These are phyloP conservation scores for Stentor coeruleus DNA, from an alignment of 73 alveolate species.

Conservation along the genomic window DNA sequence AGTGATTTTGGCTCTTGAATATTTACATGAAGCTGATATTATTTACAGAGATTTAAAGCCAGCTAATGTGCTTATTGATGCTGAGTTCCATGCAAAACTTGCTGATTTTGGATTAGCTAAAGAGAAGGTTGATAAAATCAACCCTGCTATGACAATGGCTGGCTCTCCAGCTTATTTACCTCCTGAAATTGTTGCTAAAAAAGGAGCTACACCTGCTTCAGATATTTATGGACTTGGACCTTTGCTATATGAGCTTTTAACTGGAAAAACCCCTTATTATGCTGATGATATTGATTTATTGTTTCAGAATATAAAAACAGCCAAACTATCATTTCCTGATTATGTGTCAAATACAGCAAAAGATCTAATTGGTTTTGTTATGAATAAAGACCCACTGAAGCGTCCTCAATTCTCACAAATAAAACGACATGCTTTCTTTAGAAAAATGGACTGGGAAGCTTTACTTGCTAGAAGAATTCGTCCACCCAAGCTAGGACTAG, in stretches of 20 bases:
- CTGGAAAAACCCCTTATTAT: constrained; percentile 73
- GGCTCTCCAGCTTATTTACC: constrained; percentile 98
- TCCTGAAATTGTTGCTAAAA: constrained; percentile 90
- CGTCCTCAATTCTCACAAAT: too few species aligned
- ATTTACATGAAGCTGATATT: constrained; percentile 46
- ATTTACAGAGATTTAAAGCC: constrained; percentile 93
- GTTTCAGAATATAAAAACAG: constrained; percentile 49
- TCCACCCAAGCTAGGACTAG: too few species aligned
- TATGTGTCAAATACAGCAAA: neutral
- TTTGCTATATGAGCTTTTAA: constrained; percentile 57
- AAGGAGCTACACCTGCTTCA: constrained; percentile 91
- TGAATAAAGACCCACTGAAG: neutral
- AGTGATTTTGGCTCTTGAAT: constrained; percentile 58
- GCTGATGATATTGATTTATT: constrained; percentile 52
- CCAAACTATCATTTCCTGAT: constrained; percentile 60
- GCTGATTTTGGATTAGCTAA: constrained; percentile 93
- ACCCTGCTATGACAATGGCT: constrained; percentile 87
- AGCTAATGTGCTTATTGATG: constrained; percentile 83
- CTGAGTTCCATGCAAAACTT: constrained; percentile 72
- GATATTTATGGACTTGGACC: constrained; percentile 64
- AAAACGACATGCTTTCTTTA: too few species aligned
- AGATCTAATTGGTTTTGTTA: neutral
- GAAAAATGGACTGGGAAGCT: too few species aligned
- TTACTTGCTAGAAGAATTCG: too few species aligned
- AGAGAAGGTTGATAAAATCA: constrained; percentile 64